phyloP scores from a whole-genome alignment of 176 grass and related monocot genomes.

The Neostapfia colusana region DNA sequence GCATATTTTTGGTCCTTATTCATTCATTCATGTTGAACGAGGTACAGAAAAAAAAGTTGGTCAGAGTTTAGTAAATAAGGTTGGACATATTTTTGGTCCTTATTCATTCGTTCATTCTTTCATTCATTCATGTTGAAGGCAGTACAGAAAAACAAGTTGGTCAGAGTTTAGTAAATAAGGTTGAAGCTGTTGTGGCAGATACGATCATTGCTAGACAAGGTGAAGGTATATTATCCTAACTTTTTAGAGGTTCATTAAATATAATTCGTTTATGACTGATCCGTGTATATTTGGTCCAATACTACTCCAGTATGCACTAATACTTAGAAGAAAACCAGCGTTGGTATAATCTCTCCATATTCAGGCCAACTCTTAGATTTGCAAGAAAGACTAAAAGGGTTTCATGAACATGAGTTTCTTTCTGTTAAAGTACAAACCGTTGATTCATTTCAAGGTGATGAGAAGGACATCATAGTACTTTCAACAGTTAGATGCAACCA shows the following conservation, averaged over 20 bases:
- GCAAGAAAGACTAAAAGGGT: background rate
- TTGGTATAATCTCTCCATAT: constrained; percentile 53
- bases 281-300: background rate
- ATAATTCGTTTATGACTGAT: background rate
- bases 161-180: constrained; percentile 35
- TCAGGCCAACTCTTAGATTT: constrained; percentile 48
- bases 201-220: constrained; percentile 33
- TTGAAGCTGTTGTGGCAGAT: background rate
- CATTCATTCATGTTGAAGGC: constrained; percentile 48
- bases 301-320: background rate
- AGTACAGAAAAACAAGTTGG: background rate
- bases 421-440: too few species aligned
- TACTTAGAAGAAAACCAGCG: background rate
- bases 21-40: constrained; percentile 49
- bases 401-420: too few species aligned
- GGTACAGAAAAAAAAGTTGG: background rate
- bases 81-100: constrained; percentile 1
- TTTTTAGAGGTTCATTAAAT: background rate
- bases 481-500: too few species aligned
- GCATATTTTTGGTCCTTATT: constrained; percentile 33
- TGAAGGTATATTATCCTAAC: constrained; percentile 32
- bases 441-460: too few species aligned
- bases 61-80: constrained; percentile 35
- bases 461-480: too few species aligned
- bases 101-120: constrained; percentile 63